Conservation (phyloP, 768 basidiomycete genomes). For the Tremella fuciformis region DNA sequence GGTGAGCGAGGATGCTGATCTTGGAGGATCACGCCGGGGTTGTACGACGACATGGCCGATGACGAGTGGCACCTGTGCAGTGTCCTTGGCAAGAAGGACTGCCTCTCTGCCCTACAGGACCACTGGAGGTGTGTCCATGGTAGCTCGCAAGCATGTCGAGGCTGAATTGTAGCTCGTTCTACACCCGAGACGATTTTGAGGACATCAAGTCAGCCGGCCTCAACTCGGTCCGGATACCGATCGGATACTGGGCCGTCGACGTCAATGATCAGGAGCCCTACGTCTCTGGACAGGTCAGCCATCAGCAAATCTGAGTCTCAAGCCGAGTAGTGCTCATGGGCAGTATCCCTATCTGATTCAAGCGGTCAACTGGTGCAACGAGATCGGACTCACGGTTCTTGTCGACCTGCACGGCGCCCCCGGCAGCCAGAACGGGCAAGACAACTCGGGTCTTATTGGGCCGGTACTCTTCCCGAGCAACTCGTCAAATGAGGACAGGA, state of each 20-base stretch:
- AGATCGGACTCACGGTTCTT: conserved; percentile 36
- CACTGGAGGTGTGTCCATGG: conserved; percentile 30
- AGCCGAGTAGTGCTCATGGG: not conserved
- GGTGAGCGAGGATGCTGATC: not conserved
- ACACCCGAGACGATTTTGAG: conserved; percentile 30
- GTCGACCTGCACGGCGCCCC: conserved; percentile 48
- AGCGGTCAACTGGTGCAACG: conserved; percentile 41
- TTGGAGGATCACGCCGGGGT: conserved; percentile 44
- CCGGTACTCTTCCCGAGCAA: conserved; percentile 31
- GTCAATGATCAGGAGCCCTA: conserved; percentile 35
- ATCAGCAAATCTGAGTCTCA: conserved; percentile 3
- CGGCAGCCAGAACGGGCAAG: conserved; percentile 48
- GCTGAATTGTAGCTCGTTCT: conserved; percentile 29
- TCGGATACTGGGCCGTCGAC: conserved; percentile 48
- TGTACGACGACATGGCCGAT: conserved; percentile 31
- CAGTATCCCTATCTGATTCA: conserved; percentile 42
- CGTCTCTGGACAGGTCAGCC: conserved; percentile 38
- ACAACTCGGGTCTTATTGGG: conserved; percentile 43
- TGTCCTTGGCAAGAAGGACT: conserved; percentile 30
- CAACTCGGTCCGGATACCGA: conserved; percentile 44
- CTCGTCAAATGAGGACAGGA: conserved; percentile 31
- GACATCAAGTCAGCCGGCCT: conserved; percentile 42
- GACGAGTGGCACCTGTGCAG: conserved; percentile 43
- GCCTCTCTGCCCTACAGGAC: conserved; percentile 23
- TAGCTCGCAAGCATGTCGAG: not conserved